Percentiles rank a stretch among this genome's conserved stretches.
phyloP scores from a whole-genome alignment of 148 eudicot species.

The Rhododendron simsii region DNA sequence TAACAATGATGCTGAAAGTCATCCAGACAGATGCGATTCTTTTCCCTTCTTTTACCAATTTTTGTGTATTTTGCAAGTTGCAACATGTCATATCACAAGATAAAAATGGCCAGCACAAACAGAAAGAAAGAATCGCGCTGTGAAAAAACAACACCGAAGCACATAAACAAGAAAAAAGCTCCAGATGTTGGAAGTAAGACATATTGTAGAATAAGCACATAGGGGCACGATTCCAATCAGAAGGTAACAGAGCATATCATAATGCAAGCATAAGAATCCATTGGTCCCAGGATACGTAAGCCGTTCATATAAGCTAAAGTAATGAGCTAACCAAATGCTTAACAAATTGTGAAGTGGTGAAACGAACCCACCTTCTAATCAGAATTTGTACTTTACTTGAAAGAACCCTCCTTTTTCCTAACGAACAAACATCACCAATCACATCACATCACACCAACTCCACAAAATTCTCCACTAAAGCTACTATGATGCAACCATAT shows the following conservation, averaged over 20 bases:
- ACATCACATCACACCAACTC: slow-evolving; percentile 11
- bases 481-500: slow-evolving; percentile 12
- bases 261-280: slow-evolving; percentile 20
- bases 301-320: slow-evolving; percentile 2
- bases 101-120: slow-evolving; percentile 17
- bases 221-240: slow-evolving; percentile 14
- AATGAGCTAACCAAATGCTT: not conserved
- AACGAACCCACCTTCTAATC: slow-evolving; percentile 16
- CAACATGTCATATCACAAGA: slow-evolving; percentile 8
- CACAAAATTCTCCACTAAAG: slow-evolving; percentile 18
- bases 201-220: slow-evolving; percentile 10
- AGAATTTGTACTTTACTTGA: slow-evolving; percentile 11
- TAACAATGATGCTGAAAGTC: not conserved
- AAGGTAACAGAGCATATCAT: not conserved
- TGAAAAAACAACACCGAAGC: slow-evolving; percentile 24
- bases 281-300: slow-evolving; percentile 11
- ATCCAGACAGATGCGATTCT: slow-evolving; percentile 13
- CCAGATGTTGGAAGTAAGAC: slow-evolving; percentile 3
- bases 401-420: slow-evolving; percentile 8
- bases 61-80: not conserved
- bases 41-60: not conserved
- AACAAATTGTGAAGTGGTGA: slow-evolving; percentile 21
- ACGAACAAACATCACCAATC: slow-evolving; percentile 9
- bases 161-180: slow-evolving; percentile 14
- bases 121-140: slow-evolving; percentile 19